These are phyloP conservation scores for Larix kaempferi DNA, from an alignment of 75 land plant genomes.

Conservation along the genomic window DNA sequence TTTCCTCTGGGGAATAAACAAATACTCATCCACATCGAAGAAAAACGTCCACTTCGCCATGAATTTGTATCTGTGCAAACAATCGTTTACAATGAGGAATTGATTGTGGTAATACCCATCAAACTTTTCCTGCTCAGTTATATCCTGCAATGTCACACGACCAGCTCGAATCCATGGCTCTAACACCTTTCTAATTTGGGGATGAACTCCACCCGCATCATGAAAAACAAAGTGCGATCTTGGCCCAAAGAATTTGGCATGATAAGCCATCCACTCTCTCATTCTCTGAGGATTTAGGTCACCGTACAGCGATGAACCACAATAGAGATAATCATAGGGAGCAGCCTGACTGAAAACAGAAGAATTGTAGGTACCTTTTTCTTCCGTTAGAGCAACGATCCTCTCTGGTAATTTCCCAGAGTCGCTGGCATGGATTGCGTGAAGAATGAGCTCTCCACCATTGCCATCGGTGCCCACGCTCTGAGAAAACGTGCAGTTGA, in stretches of 20 bases:
- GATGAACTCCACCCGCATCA: conserved; percentile 76
- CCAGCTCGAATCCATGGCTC: conserved; percentile 70
- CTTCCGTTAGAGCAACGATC: conserved; percentile 52
- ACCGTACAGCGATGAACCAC: conserved; percentile 87
- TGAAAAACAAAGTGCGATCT: conserved; percentile 84
- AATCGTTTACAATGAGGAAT: conserved; percentile 89
- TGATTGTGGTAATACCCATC: conserved; percentile 93
- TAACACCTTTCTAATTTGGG: conserved; percentile 37
- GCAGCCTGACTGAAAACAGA: conserved; percentile 20
- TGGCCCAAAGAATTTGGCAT: conserved; percentile 68
- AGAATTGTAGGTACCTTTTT: conserved; percentile 23
- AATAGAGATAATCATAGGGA: conserved; percentile 69
- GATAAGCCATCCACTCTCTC: conserved; percentile 91
- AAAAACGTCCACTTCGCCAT: conserved; percentile 83
- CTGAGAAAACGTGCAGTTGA: conserved; percentile 68
- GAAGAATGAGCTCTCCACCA: conserved; percentile 58
- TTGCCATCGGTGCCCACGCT: conserved; percentile 41
- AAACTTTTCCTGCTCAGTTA: conserved; percentile 58
- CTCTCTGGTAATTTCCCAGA: conserved; percentile 16
- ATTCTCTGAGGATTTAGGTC: conserved; percentile 54
- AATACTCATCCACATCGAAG: conserved; percentile 89
- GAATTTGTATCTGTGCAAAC: conserved; percentile 64
- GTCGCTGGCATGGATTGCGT: conserved; percentile 42
- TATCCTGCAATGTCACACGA: conserved; percentile 71
- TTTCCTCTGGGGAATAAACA: conserved; percentile 42